Evolutionary conservation across 1,139 yeast species (phyloP).

Genomic region (Yamadazyma diddensiae): DNA sequence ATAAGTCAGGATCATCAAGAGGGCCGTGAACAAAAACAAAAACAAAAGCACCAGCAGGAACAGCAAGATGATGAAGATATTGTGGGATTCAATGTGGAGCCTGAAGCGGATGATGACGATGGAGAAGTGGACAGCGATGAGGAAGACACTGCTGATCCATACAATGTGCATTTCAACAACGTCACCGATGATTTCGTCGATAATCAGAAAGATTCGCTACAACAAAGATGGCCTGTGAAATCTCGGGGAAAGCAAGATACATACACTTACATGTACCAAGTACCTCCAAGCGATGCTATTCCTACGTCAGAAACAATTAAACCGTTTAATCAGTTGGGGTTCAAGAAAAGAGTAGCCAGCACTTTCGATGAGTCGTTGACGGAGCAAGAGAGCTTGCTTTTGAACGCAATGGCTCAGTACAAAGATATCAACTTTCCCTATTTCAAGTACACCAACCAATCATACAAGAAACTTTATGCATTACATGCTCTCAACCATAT

Average conservation of each 20-base stretch:
- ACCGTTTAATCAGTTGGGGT: conserved; percentile 12
- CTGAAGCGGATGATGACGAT: conserved; percentile 22
- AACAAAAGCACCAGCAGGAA: conserved; percentile 1
- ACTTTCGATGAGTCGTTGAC: conserved; percentile 21
- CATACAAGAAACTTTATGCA: conserved; percentile 61
- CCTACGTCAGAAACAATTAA: conserved; percentile 9
- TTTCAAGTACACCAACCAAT: conserved; percentile 33
- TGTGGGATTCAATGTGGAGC: conserved; percentile 27
- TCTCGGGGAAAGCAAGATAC: conserved; percentile 17
- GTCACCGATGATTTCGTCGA: conserved; percentile 44
- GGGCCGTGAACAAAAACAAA: conserved; percentile 8
- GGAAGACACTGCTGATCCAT: conserved; percentile 53
- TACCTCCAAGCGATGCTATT: conserved; percentile 27
- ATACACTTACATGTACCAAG: conserved; percentile 25
- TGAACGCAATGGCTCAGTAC: conserved; percentile 69
- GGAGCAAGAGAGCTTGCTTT: conserved; percentile 24
- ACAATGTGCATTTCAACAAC: conserved; percentile 69
- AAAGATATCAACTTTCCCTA: conserved; percentile 70
- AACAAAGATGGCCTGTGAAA: conserved; percentile 26
- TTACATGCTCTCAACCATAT: conserved; percentile 81
- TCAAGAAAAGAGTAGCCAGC: conserved; percentile 32
- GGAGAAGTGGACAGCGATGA: conserved; percentile 27
- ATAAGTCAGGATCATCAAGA: conserved; percentile 52
- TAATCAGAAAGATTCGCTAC: conserved; percentile 22
- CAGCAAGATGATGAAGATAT: conserved; percentile 36